Percentiles rank a stretch among this genome's conserved stretches.
Conservation (phyloP, 2,329 filamentous ascomycete genomes). For the Scorias spongiosa region DNA sequence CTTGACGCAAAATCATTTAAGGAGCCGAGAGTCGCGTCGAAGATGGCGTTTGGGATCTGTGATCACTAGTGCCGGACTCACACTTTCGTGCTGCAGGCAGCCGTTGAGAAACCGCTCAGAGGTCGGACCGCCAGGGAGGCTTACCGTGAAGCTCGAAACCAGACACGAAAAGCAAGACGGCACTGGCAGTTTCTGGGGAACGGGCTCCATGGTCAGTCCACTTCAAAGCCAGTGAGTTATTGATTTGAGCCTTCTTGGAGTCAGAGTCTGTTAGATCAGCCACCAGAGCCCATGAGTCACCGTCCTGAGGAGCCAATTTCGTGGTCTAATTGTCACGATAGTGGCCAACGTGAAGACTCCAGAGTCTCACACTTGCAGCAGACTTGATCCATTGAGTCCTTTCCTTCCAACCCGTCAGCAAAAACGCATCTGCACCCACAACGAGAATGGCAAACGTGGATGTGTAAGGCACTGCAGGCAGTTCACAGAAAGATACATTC, state of each 20-base stretch:
- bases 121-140: too few relatives aligned
- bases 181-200: conserved; percentile 25
- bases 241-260: conserved; percentile 18
- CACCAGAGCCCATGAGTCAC: conserved; percentile 26
- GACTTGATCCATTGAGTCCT: conserved; percentile 27
- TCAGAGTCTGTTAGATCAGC: conserved; percentile 17
- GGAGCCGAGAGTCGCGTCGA: too few relatives aligned
- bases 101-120: too few relatives aligned
- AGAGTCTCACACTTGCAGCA: conserved; percentile 23
- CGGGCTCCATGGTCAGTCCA: conserved; percentile 33
- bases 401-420: conserved; percentile 27
- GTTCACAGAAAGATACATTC: too few relatives aligned
- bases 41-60: too few relatives aligned
- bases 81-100: too few relatives aligned
- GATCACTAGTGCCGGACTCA: too few relatives aligned
- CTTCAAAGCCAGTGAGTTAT: conserved; percentile 22
- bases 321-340: conserved; percentile 27
- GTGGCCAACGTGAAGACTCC: conserved; percentile 14
- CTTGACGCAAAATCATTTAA: too few relatives aligned
- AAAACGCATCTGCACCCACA: conserved; percentile 28
- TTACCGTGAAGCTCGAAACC: conserved; percentile 30
- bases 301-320: conserved; percentile 38
- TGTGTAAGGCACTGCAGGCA: too few relatives aligned
- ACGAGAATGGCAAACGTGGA: too few relatives aligned
- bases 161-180: conserved; percentile 28